Conservation (phyloP, 345 rosid species). For the Bretschneidera sinensis region DNA sequence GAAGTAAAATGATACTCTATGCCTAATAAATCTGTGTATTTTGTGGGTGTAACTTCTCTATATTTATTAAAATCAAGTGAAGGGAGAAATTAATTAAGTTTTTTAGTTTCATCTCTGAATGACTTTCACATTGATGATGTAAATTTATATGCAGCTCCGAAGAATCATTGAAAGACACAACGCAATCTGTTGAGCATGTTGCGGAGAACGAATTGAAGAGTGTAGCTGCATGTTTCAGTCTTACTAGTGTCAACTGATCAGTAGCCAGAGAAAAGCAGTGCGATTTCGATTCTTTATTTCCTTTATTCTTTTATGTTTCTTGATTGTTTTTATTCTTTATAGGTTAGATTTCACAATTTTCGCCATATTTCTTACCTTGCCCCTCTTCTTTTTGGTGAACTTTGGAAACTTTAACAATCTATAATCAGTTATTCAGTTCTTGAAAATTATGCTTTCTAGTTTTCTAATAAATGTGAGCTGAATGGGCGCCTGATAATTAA, state of each 20-base stretch:
- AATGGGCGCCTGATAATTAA: neutral
- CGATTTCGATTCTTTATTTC: slow-evolving; percentile 7
- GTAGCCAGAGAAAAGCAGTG: slow-evolving; percentile 4
- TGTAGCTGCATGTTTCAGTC: slow-evolving; percentile 83
- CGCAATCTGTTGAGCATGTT: slow-evolving; percentile 42
- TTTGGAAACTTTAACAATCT: neutral
- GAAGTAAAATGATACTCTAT: no score
- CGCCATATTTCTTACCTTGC: no score
- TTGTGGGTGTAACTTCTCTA: no score
- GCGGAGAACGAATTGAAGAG: slow-evolving; percentile 73
- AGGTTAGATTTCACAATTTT: neutral
- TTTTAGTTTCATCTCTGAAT: no score
- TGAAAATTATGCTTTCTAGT: neutral
- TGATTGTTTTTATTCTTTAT: neutral
- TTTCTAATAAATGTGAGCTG: neutral
- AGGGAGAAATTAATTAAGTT: no score
- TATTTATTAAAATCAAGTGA: no score
- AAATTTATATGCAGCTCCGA: slow-evolving; percentile 46
- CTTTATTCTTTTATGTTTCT: neutral
- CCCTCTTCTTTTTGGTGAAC: no score
- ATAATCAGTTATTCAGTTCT: neutral
- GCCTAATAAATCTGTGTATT: no score
- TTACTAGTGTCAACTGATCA: slow-evolving; percentile 67
- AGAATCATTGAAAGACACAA: slow-evolving; percentile 50
- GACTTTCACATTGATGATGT: no score